Evolutionary conservation across 148 eudicot genomes (phyloP), one percentile per base, ranked within the genome.

Genomic region (Silene conica): DNA sequence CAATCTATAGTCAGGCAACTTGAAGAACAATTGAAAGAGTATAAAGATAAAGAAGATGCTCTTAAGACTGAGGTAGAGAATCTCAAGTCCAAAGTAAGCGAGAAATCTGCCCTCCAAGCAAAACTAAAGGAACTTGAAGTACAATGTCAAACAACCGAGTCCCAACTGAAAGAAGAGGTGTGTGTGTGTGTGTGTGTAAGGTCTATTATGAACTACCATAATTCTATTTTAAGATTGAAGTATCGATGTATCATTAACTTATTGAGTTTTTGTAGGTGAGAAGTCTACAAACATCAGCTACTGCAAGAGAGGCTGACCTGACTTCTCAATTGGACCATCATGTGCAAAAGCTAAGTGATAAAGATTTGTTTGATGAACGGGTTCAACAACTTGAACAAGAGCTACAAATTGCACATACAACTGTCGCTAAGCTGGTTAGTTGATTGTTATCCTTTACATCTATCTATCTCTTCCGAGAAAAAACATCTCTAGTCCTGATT

Each of bases 91-190:
- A 83, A 85, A 81, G 64, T 79, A 68, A 68, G 71, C 56, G 87
- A 77, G 80, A 91, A 89, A 67, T 73, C 82, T 46, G 73, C 71
- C 63, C 79, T 87, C 69, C 80, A 79, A 69, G 81, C 71, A 61
- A 85, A 43, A 43, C 19, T 86, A 76, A 87, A 87, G 61, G 88
- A 91, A 75, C 84, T 87, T 54, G 89, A 91, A 82, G 88, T 80
- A 60, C 78, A 86, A 70, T 78, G 69, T 70, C 82, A 76, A 62
- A 67, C 77, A 77, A 73, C 85, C 34, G 90, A 90, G 78, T 77
- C 87, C 68, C 83, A 63, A 69, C 66, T 82, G 70, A 86, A 83
- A 64, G 84, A 83, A 71, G 90, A 83, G 88, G 90, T n/a, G n/a
- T 31, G n/a, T n/a, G n/a, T n/a, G n/a, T n/a, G n/a, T n/a, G n/a